These are phyloP conservation scores for Telfairia occidentalis DNA, from an alignment of 331 rosid species.

Conservation along the genomic window DNA sequence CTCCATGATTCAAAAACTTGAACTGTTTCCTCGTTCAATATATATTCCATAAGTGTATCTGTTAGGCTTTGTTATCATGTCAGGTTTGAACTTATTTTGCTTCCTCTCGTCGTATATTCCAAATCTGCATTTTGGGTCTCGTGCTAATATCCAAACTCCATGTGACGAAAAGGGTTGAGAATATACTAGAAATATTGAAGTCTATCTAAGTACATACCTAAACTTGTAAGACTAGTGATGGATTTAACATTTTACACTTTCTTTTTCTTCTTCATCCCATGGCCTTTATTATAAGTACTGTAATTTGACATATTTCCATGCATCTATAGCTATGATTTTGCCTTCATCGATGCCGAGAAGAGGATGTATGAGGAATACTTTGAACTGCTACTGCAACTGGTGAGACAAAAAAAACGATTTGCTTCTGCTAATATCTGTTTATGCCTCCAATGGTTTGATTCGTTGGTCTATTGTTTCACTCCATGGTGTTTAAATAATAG, in stretches of 20 bases:
- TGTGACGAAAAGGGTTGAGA: neutral
- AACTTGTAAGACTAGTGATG: neutral
- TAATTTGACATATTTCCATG: neutral
- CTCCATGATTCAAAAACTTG: neutral
- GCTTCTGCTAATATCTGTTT: neutral
- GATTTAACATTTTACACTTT: neutral
- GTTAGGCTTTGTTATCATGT: neutral
- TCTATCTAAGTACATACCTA: neutral
- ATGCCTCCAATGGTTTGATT: neutral
- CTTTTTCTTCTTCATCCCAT: neutral
- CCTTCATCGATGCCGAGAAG: conserved; percentile 91
- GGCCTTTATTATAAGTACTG: neutral
- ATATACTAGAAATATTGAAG: neutral
- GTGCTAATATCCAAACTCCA: neutral
- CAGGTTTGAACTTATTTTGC: neutral
- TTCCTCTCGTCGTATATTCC: no score
- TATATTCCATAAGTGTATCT: neutral
- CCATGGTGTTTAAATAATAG: neutral
- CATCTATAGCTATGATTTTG: conserved; percentile 71
- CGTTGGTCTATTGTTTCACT: neutral
- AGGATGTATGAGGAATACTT: conserved; percentile 68
- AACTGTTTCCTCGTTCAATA: neutral
- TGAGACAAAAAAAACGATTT: conserved; percentile 24
- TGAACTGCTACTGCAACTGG: conserved; percentile 67
- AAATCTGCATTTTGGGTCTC: neutral